These are phyloP conservation scores for Rhododendron vialii DNA, from an alignment of 148 eudicot species.

Conservation along the genomic window DNA sequence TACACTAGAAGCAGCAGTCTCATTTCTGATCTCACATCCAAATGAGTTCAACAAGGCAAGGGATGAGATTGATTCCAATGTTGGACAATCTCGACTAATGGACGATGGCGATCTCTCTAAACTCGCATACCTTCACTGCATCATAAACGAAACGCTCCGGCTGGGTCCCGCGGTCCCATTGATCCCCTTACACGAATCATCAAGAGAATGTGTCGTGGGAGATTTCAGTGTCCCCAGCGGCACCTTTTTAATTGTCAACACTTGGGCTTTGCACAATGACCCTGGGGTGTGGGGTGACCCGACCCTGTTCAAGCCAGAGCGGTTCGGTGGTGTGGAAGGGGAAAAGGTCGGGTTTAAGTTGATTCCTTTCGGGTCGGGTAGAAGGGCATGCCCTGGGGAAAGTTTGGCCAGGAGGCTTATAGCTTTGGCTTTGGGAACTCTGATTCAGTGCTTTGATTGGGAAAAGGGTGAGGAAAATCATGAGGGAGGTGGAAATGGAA, in stretches of 20 bases:
- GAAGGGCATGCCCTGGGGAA: background rate
- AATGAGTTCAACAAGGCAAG: background rate
- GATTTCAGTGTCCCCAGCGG: background rate
- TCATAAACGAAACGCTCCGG: conserved; percentile 2
- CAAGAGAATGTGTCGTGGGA: background rate
- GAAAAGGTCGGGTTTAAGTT: background rate
- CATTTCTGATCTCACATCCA: background rate
- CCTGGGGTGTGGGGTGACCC: background rate
- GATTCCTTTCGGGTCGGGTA: background rate
- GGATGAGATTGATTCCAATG: background rate
- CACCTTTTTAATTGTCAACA: background rate
- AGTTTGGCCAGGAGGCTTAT: conserved; percentile 1
- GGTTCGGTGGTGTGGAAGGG: background rate
- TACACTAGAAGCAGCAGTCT: background rate
- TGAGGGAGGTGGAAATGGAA: background rate
- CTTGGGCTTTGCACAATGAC: conserved; percentile 1
- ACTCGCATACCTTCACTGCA: background rate
- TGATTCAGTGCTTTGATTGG: conserved; percentile 12
- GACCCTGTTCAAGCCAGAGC: background rate
- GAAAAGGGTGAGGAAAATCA: background rate
- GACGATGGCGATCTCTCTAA: background rate
- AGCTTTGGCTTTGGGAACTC: background rate
- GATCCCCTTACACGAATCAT: background rate
- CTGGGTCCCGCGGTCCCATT: background rate
- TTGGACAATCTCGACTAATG: background rate